These are phyloP conservation scores for Ustilago lituana DNA, from an alignment of 1,284 basidiomycete genomes.

Conservation along the genomic window DNA sequence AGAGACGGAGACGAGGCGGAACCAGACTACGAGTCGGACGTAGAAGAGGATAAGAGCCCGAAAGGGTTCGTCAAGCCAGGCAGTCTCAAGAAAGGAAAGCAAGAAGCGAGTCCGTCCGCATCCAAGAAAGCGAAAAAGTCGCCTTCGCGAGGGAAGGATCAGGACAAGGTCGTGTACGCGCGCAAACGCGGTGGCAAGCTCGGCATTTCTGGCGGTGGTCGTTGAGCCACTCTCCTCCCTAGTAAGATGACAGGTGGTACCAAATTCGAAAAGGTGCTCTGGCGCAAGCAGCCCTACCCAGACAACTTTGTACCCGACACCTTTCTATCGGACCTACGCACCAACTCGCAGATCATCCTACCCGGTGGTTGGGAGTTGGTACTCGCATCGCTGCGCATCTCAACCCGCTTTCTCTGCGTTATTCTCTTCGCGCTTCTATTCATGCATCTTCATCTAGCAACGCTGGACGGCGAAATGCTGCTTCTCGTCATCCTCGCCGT, in stretches of 20 bases:
- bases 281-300: constrained; percentile 79
- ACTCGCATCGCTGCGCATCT: constrained; percentile 69
- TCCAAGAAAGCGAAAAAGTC: constrained; percentile 10
- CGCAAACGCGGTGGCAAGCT: constrained; percentile 35
- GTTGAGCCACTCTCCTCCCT: neutral
- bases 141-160: constrained; percentile 11
- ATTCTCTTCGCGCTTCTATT: constrained; percentile 51
- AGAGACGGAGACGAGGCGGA: too few relatives aligned
- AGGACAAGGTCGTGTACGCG: constrained; percentile 41
- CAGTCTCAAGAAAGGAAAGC: constrained; percentile 1
- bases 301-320: constrained; percentile 85
- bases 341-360: constrained; percentile 48
- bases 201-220: constrained; percentile 36
- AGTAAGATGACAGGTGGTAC: neutral
- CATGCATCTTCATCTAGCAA: constrained; percentile 40
- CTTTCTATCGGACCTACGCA: constrained; percentile 78
- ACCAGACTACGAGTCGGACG: too few relatives aligned
- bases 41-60: neutral
- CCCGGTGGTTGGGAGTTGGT: constrained; percentile 79
- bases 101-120: constrained; percentile 1
- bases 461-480: constrained; percentile 19
- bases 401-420: constrained; percentile 42
- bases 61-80: constrained; percentile 36
- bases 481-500: neutral
- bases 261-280: constrained; percentile 84